Evolutionary conservation across 2,329 filamentous ascomycete genomes (phyloP).

Genomic region (Ophiostoma montium): DNA sequence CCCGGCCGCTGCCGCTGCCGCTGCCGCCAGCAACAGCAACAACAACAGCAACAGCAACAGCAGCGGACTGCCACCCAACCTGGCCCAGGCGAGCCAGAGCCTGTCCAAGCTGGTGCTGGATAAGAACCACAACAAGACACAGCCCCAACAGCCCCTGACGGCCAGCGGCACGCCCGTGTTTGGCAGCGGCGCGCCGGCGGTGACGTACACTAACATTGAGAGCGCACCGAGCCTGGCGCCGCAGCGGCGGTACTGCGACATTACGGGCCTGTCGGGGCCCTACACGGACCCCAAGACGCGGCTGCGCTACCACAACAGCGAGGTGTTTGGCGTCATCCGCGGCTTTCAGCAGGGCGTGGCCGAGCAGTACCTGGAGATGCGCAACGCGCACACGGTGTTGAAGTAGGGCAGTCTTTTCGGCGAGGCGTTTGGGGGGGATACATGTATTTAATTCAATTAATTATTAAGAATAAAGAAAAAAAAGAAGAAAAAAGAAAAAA

Average conservation of each 20-base stretch:
- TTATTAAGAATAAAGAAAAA: no score
- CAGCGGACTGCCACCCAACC: slow-evolving; percentile 42
- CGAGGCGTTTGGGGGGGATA: neutral
- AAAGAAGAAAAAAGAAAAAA: no score
- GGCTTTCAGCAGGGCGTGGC: slow-evolving; percentile 66
- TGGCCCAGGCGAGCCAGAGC: slow-evolving; percentile 78
- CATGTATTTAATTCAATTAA: no score
- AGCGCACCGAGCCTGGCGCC: slow-evolving; percentile 78
- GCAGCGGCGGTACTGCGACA: slow-evolving; percentile 83
- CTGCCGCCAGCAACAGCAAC: slow-evolving; percentile 30
- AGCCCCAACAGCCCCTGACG: neutral
- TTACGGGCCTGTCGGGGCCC: slow-evolving; percentile 81
- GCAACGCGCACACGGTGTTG: slow-evolving; percentile 83
- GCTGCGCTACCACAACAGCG: slow-evolving; percentile 81
- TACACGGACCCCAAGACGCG: slow-evolving; percentile 94
- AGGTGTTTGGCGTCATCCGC: slow-evolving; percentile 77
- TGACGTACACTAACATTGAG: slow-evolving; percentile 89
- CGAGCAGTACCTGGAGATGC: slow-evolving; percentile 77
- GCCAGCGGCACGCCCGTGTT: slow-evolving; percentile 1
- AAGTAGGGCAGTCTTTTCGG: no score
- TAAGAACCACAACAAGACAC: slow-evolving; percentile 46
- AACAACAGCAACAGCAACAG: slow-evolving; percentile 28
- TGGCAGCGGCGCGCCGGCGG: slow-evolving; percentile 18
- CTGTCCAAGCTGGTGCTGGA: slow-evolving; percentile 79
- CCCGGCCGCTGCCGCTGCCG: slow-evolving; percentile 40